Evolutionary conservation across 257 asterid species (phyloP), one percentile per base, ranked within the genome.

Genomic region (Fraxinus excelsior): DNA sequence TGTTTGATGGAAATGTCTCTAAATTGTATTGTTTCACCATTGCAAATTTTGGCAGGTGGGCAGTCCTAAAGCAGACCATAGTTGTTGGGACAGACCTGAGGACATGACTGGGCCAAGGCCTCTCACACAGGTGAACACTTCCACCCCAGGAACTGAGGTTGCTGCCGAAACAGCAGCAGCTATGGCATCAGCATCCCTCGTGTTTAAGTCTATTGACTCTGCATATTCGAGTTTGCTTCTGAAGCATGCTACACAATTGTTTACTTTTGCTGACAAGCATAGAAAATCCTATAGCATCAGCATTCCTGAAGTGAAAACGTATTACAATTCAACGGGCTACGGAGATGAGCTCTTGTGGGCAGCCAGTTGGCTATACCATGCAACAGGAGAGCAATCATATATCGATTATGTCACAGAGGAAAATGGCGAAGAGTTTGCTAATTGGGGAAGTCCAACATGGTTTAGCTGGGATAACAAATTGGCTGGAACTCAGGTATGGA

Each of bases 311-410:
- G 96, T 93, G 1, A 81, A 66, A 62, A 86, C 82, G 0, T 95
- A 67, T 82, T 95, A 95, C 67, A 94, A 94, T 38, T 94, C 99
- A 3, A 92, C 96, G 0, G 97, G 96, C 38, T 94, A 87, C 9
- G 98, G 98, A 0, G 99, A 95, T 65, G 99, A 95, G 91, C 97
- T 93, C 66, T 32, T 95, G 85, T 95, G 99, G 99, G 99, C 99
- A 0, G 99, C 98, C 3, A 74, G 87, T 67, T 95, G 99, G 99
- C 92, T 93, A 25, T 93, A 90, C 46, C 98, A 95, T 66, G 98
- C 99, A 16, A 93, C 99, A 0, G 82, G 84, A 35, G 94, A 93
- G 7, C 74, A 77, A 21, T 23, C 85, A 10, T 95, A 91, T 74
- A 73, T 84, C 0, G 89, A 93, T 2, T 95, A 79, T 37, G 91